Evolutionary conservation across 148 eudicot species (phyloP).

Genomic region (Nepenthes gracilis): DNA sequence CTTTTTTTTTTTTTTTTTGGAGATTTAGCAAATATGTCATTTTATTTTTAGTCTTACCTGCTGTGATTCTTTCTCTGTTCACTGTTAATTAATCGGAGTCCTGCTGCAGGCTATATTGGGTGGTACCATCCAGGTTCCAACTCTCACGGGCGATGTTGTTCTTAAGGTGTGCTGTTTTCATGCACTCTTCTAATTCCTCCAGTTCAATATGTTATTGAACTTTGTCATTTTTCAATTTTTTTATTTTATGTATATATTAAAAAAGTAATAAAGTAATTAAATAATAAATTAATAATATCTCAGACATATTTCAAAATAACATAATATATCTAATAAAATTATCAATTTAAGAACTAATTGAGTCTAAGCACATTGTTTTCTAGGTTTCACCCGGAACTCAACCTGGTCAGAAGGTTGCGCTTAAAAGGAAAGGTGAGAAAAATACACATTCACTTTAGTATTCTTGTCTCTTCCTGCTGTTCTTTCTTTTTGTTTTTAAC

Average conservation of each 20-base stretch:
- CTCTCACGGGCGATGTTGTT: constrained; percentile 83
- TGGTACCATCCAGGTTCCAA: constrained; percentile 92
- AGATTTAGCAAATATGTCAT: no score
- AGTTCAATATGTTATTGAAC: no score
- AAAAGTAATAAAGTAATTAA: no score
- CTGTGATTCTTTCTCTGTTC: no score
- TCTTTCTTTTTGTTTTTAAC: not conserved
- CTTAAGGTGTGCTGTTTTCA: constrained; percentile 45
- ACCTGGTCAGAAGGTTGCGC: constrained; percentile 94
- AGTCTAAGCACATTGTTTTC: constrained; percentile 4
- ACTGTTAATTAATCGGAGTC: not conserved
- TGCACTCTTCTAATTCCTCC: not conserved
- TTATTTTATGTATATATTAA: no score
- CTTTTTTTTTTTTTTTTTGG: no score
- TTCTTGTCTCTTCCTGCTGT: not conserved
- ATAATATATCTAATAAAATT: no score
- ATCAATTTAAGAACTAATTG: not conserved
- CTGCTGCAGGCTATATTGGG: constrained; percentile 83
- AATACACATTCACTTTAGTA: not conserved
- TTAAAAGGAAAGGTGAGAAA: constrained; percentile 78
- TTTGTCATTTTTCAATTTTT: no score
- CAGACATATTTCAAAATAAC: no score
- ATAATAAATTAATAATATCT: no score
- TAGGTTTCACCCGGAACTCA: constrained; percentile 97
- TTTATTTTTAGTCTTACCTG: no score